These are phyloP conservation scores for Pugionium cornutum DNA, from an alignment of 345 rosid genomes.

Conservation along the genomic window DNA sequence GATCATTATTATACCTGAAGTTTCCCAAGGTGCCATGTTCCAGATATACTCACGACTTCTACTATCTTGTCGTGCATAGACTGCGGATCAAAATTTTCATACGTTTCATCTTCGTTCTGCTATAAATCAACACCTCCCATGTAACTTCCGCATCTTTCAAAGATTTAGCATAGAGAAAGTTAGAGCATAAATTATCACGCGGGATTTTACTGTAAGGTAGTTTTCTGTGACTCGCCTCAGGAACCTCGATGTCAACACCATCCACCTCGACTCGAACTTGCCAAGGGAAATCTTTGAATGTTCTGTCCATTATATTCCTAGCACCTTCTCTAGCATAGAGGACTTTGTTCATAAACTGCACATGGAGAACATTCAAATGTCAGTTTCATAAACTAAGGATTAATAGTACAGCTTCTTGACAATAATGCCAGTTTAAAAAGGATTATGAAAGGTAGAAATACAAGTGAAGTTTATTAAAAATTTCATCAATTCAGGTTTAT, in stretches of 20 bases:
- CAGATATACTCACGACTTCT: slow-evolving; percentile 86
- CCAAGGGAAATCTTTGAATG: slow-evolving; percentile 82
- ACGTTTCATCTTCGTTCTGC: no score
- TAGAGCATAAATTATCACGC: not conserved
- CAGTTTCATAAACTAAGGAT: no score
- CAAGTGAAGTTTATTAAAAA: not conserved
- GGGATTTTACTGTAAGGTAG: not conserved
- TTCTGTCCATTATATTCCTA: slow-evolving; percentile 84
- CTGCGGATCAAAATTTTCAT: no score
- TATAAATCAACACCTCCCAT: no score
- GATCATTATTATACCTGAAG: slow-evolving; percentile 47
- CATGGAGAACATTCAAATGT: no score
- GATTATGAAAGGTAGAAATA: slow-evolving; percentile 1
- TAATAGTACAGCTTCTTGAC: no score
- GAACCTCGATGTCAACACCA: slow-evolving; percentile 37
- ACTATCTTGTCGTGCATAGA: slow-evolving; percentile 31
- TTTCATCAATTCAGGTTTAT: slow-evolving; percentile 8
- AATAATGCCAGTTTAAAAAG: not conserved
- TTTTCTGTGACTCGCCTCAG: slow-evolving; percentile 61
- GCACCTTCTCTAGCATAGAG: no score
- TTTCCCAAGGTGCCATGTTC: slow-evolving; percentile 51
- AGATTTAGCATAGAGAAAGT: no score
- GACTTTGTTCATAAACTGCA: no score
- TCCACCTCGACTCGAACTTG: slow-evolving; percentile 88
- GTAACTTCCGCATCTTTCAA: no score